Percentiles rank a stretch among this genome's conserved stretches.
These are phyloP conservation scores for Kandelia obovata DNA, from an alignment of 345 rosid genomes.

Conservation along the genomic window DNA sequence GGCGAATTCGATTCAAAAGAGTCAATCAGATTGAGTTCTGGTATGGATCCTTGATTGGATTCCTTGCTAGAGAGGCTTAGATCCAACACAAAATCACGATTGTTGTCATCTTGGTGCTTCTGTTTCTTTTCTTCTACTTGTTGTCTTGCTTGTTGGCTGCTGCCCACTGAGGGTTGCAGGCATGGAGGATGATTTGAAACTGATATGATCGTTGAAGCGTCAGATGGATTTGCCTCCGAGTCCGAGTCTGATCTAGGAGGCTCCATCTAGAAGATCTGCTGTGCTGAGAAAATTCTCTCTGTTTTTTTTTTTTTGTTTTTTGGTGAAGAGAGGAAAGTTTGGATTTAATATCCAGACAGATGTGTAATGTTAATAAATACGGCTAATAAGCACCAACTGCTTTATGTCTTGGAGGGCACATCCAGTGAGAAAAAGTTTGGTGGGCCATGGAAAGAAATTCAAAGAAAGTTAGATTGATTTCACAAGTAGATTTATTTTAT, in stretches of 20 bases:
- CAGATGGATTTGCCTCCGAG: constrained; percentile 25
- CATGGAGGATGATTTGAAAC: constrained; percentile 21
- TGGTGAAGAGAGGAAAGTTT: constrained; percentile 1
- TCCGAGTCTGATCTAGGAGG: constrained; percentile 29
- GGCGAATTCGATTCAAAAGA: constrained; percentile 31
- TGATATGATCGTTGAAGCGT: constrained; percentile 35
- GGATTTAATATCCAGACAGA: constrained; percentile 29
- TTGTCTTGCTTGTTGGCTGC: not conserved
- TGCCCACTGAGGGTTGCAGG: constrained; percentile 11
- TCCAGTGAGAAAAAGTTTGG: too few species aligned
- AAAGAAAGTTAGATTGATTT: too few species aligned
- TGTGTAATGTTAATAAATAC: constrained; percentile 20
- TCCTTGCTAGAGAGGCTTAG: constrained; percentile 51
- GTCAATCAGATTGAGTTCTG: constrained; percentile 51
- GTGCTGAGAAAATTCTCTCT: not conserved
- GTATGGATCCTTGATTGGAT: constrained; percentile 27
- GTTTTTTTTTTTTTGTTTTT: too few species aligned
- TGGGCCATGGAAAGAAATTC: too few species aligned
- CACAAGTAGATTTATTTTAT: too few species aligned
- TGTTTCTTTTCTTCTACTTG: constrained; percentile 15
- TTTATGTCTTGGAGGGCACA: constrained; percentile 1
- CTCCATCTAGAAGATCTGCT: constrained; percentile 26
- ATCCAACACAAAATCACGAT: constrained; percentile 46
- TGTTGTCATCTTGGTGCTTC: not conserved
- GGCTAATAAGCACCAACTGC: constrained; percentile 16